phyloP scores from a whole-genome alignment of 805 yeast genomes.

The Lipomyces lipofer region DNA sequence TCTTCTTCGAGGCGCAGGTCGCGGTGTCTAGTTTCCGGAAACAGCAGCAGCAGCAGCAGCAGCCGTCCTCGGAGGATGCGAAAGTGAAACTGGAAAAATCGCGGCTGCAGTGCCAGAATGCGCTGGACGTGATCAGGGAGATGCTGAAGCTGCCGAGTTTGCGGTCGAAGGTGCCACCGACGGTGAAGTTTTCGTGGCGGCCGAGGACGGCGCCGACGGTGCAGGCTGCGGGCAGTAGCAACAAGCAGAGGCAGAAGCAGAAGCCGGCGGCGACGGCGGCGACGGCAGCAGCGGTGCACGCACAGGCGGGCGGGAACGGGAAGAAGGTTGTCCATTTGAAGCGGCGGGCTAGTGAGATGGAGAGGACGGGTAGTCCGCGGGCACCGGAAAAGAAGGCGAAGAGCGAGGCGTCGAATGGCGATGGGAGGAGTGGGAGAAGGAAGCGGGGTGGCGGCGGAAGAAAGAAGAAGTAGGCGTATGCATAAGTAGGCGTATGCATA shows the following conservation, averaged over 20 bases:
- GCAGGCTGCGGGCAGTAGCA: neutral
- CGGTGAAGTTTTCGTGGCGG: conserved; percentile 29
- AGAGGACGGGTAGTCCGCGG: neutral
- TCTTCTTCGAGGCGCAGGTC: conserved; percentile 20
- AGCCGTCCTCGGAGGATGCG: neutral
- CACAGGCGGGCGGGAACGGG: neutral
- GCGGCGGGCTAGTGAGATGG: conserved; percentile 13
- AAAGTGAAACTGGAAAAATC: conserved; percentile 4
- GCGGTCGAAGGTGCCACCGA: conserved; percentile 23
- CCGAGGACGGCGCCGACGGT: conserved; percentile 6
- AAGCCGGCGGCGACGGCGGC: neutral
- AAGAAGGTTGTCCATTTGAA: conserved; percentile 9
- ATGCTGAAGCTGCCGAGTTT: conserved; percentile 16
- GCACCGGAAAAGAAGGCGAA: conserved; percentile 6
- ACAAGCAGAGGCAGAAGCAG: neutral
- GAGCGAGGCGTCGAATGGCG: neutral
- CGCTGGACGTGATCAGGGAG: conserved; percentile 19
- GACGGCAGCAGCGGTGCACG: neutral
- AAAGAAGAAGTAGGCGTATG: neutral
- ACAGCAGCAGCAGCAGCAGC: neutral
- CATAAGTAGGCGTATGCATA: neutral
- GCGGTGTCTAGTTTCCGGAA: conserved; percentile 11
- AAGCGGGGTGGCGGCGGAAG: conserved; percentile 2
- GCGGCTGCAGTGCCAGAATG: conserved; percentile 20
- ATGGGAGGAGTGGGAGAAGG: conserved; percentile 1